phyloP scores from a whole-genome alignment of 2,329 filamentous ascomycete genomes.

The Stagonosporopsis chrysanthemi region DNA sequence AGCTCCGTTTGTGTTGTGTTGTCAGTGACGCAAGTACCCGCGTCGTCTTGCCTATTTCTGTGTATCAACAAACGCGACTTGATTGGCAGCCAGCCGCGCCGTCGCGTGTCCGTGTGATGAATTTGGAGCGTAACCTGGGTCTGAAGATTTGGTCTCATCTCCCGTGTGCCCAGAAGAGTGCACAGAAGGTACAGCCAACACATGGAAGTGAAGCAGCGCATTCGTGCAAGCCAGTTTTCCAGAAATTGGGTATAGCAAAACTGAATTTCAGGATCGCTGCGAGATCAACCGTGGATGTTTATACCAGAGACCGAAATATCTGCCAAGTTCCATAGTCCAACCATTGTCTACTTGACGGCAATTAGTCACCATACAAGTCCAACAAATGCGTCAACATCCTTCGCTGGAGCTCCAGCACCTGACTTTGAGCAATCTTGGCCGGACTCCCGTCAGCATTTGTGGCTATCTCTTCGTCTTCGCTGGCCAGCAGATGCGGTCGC shows the following conservation, averaged over 20 bases:
- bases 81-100: conserved; percentile 3
- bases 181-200: neutral
- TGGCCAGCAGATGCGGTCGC: conserved; percentile 32
- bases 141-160: neutral
- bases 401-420: conserved; percentile 42
- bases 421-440: conserved; percentile 36
- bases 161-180: too few species aligned
- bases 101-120: conserved; percentile 6
- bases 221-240: neutral
- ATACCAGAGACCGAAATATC: neutral
- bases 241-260: neutral
- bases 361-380: conserved; percentile 39
- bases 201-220: neutral
- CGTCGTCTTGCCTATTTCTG: conserved; percentile 12
- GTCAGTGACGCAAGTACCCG: conserved; percentile 14
- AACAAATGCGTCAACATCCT: conserved; percentile 48
- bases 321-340: neutral
- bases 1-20: conserved; percentile 20
- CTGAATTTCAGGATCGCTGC: neutral
- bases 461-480: conserved; percentile 27
- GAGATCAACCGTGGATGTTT: neutral
- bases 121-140: neutral
- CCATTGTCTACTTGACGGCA: neutral
- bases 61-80: conserved; percentile 6
- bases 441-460: conserved; percentile 3